These are phyloP conservation scores for Colletotrichum graminicola DNA, from an alignment of 2,329 filamentous ascomycete species.

Conservation along the genomic window DNA sequence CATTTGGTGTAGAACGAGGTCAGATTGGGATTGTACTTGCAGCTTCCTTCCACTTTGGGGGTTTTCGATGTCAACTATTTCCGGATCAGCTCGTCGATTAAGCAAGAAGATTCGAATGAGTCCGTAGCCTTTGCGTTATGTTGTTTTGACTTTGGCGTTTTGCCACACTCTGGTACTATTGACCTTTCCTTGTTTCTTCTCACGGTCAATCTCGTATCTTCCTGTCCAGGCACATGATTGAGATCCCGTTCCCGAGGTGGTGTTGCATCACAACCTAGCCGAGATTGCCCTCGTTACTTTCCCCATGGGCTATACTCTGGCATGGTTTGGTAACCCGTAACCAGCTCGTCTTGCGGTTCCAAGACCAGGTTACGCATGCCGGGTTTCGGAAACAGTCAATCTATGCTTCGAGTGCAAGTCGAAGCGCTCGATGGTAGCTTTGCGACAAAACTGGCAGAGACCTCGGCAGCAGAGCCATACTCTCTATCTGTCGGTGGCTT, in stretches of 20 bases:
- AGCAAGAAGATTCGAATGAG: conserved; percentile 9
- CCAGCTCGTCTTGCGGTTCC: not conserved
- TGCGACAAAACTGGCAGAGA: not conserved
- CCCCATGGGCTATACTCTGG: not conserved
- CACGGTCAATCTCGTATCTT: not conserved
- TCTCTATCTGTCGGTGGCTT: not conserved
- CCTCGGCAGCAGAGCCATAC: no score
- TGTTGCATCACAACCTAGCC: conserved; percentile 5
- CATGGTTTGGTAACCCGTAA: not conserved
- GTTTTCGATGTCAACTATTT: not conserved
- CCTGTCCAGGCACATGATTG: not conserved
- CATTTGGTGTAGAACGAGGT: not conserved
- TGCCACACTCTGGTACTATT: not conserved
- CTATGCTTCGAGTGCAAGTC: no score
- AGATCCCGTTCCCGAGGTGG: conserved; percentile 4
- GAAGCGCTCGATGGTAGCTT: not conserved
- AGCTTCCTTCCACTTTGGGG: conserved; percentile 17
- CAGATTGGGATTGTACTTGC: conserved; percentile 15
- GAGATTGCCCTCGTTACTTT: not conserved
- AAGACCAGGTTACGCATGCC: not conserved
- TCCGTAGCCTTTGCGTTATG: conserved; percentile 1
- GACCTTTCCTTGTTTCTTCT: not conserved
- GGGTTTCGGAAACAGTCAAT: not conserved
- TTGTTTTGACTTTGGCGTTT: not conserved
- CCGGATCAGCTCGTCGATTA: conserved; percentile 4